Evolutionary conservation across 192 early-diverging fungal genomes (phyloP), one percentile per base, ranked within the genome.

Genomic region (Kickxella alabastrina): DNA sequence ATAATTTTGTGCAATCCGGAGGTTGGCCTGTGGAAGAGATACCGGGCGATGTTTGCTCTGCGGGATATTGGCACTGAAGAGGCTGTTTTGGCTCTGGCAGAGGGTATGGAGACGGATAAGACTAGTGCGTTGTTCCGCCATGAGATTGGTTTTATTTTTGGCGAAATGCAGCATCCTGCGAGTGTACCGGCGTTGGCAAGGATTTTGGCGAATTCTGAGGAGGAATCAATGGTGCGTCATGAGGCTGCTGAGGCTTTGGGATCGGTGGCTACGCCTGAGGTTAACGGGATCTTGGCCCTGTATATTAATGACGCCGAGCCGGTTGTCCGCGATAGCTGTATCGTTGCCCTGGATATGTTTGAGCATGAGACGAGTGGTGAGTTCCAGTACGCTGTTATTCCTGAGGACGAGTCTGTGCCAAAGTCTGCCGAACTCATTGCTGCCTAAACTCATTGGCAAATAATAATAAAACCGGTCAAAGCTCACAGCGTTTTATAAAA

Each of bases 161-260:
- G 95, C 45, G 92, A 98, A 68, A 83, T 98, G 83, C 93, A 94
- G 78, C 91, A 92, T 56, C 85, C 86, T 23, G 92, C 87, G 5
- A 83, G 84, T 19, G 89, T 98, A 0, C 92, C 93, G 24, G 80
- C 89, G 6, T 77, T 98, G 32, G 78, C 84, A 9, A 81, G 85
- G 51, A 79, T 84, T 6, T 78, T 98, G n/a, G 79, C 73, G 35
- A 89, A 92, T 72, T 57, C 65, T 9, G 60, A 79, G 22, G 95
- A 98, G 65, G 81, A 77, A 8, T 58, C 85, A 31, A 98, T 98
- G 92, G 95, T 98, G 4, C 84, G 95, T 14, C 95, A 98, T 60
- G 95, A 98, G 71, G 89, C 89, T 39, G 95, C 95, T 4, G 95
- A 98, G 80, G 95, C 95, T 9, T 66, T 98, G 52, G 95, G 95